Base-by-base conservation (phyloP, 2,329 filamentous ascomycete species). In the Fusarium sp. region DNA sequence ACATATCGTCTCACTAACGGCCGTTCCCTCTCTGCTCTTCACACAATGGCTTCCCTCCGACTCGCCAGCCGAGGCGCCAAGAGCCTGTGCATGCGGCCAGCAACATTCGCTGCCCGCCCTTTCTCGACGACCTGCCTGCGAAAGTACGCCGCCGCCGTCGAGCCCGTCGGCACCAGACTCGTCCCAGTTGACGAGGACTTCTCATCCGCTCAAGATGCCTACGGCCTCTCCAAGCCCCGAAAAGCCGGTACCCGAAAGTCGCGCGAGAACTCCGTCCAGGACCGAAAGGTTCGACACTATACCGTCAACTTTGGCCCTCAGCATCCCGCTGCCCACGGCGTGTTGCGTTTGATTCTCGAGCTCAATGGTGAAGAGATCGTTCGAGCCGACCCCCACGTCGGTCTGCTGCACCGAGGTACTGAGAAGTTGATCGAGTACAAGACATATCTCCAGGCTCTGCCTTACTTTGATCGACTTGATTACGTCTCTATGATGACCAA, bases 401-500 rank as follows among this genome's bases (percentile, higher is more conserved):
- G 96, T 66, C 87, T 99, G 83, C 90, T 99, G 80, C 96, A 99
- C 85, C 92, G 96, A 80, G 96, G 96, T 78, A 99, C 96, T 73
- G 96, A 99, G 89, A 99, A 99, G 90, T 91, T 99, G 86, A 98
- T 98, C 85, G 96, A 99, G 89, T 99, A 99, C 90, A 98, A 98
- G 90, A 98, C 96, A 79, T 99, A 99, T 82, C 90, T 98, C 81
- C 96, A 99, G 88, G 96, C 96, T 66, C 88, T 99, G 81, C 96
- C 96, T 64, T 99, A 99, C 88, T 99, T 99, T 83, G 96, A 99
- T 86, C 94, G 96, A 79, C 89, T 99, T 83, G 96, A 99, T 85
- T 99, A 99, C 84, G 95, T 98, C 78, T 98, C 95, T 80, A 99
- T 99, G 97, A 99, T 99, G 96, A 99, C 96, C 80, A 99, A 99